phyloP scores from a whole-genome alignment of 176 grass and related monocot species.

The Chrysopogon serrulatus region DNA sequence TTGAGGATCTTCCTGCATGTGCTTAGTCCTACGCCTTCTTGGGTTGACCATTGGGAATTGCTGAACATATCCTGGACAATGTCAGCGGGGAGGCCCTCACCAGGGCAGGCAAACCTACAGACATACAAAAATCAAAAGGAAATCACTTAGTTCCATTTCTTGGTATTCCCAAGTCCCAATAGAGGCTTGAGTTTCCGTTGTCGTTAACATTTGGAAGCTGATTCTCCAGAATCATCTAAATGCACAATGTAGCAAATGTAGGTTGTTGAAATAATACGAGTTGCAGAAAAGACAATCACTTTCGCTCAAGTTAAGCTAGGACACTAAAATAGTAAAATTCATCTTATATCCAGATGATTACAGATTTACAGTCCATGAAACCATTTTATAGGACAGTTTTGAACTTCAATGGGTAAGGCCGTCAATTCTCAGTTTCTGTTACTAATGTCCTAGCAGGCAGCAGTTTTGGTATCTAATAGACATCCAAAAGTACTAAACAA shows the following conservation, averaged over 20 bases:
- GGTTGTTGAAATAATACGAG: constrained; percentile 5
- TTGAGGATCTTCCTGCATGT: constrained; percentile 80
- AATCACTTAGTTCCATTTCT: neutral
- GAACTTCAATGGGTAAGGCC: neutral
- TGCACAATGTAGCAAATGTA: neutral
- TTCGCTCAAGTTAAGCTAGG: neutral
- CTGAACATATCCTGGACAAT: constrained; percentile 96
- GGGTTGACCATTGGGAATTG: constrained; percentile 67
- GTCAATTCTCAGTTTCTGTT: neutral
- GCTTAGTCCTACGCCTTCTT: constrained; percentile 83
- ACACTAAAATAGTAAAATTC: neutral
- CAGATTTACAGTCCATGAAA: neutral
- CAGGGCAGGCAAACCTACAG: constrained; percentile 80
- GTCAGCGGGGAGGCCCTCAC: constrained; percentile 82
- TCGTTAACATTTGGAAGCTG: neutral
- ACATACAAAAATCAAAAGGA: neutral
- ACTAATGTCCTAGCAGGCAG: neutral
- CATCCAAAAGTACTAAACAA: neutral
- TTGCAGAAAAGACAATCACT: neutral
- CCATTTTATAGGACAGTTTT: neutral
- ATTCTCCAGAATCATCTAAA: neutral
- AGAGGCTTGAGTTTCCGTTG: neutral
- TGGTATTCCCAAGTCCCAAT: neutral
- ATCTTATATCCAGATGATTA: neutral
- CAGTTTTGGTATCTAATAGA: neutral